A percentile compares a stretch with the other conserved stretches of the same genome.
Evolutionary conservation across 2,329 filamentous ascomycete species (phyloP).

Genomic region (Colletotrichum gloeosporioides): DNA sequence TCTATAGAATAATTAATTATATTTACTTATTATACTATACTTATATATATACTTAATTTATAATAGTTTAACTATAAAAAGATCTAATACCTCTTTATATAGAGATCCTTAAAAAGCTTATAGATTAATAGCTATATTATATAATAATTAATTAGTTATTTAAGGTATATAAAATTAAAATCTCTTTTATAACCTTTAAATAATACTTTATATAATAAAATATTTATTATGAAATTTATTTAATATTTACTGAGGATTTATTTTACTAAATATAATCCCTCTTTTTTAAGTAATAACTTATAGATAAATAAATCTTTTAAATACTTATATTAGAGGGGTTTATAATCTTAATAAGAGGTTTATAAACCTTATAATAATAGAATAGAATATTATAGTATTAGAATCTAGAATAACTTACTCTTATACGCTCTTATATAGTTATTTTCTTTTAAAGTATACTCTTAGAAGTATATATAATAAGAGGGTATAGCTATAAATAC

Average conservation of each 20-base stretch:
- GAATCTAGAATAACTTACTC: background rate
- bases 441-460: background rate
- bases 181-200: no score
- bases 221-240: no score
- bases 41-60: background rate
- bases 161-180: background rate
- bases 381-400: background rate
- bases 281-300: background rate
- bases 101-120: background rate
- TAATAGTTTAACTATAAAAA: background rate
- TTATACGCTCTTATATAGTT: background rate
- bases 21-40: no score
- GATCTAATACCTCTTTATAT: background rate
- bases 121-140: background rate
- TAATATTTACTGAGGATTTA: no score
- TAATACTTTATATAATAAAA: no score
- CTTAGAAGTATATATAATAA: background rate
- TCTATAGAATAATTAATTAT: no score
- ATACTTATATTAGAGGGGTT: background rate
- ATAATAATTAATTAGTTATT: background rate
- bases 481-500: background rate
- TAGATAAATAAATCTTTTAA: background rate
- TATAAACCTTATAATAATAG: background rate
- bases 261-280: no score
- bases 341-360: background rate